Conservation (phyloP, 805 yeast genomes). For the Candida boleticola region DNA sequence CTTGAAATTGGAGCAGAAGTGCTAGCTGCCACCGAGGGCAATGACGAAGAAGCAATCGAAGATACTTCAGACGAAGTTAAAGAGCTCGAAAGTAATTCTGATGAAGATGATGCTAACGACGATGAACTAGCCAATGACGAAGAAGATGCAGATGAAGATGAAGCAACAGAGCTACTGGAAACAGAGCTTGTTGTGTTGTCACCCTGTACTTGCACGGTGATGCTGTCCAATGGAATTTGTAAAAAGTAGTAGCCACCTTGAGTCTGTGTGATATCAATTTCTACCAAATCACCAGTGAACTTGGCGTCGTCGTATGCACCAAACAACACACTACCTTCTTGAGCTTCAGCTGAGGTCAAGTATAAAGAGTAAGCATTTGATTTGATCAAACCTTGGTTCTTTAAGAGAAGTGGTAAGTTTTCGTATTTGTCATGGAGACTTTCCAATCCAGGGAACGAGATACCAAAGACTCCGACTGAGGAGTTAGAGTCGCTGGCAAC, state of each 20-base stretch:
- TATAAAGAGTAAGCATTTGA: constrained; percentile 46
- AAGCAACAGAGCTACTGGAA: constrained; percentile 5
- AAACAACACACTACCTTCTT: constrained; percentile 36
- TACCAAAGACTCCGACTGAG: constrained; percentile 20
- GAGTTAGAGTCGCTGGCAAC: constrained; percentile 19
- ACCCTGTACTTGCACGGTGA: constrained; percentile 13
- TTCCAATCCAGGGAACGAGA: constrained; percentile 15
- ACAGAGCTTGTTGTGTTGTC: constrained; percentile 6
- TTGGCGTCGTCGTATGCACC: constrained; percentile 45
- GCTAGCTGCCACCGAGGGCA: no score
- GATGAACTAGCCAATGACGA: not conserved
- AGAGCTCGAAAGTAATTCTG: not conserved
- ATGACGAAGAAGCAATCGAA: not conserved
- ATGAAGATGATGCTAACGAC: not conserved
- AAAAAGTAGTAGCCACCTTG: constrained; percentile 10
- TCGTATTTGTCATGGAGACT: constrained; percentile 10
- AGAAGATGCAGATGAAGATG: not conserved
- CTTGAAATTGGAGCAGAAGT: not conserved
- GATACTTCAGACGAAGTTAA: constrained; percentile 1
- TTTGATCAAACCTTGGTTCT: constrained; percentile 39
- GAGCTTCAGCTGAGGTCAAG: constrained; percentile 30
- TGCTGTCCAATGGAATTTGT: constrained; percentile 18
- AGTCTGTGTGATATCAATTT: constrained; percentile 20
- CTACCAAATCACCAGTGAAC: constrained; percentile 32
- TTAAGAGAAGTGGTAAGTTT: constrained; percentile 26